Percentiles rank a stretch among this genome's conserved stretches.
phyloP scores from a whole-genome alignment of 768 basidiomycete genomes.

The Suillus subluteus region DNA sequence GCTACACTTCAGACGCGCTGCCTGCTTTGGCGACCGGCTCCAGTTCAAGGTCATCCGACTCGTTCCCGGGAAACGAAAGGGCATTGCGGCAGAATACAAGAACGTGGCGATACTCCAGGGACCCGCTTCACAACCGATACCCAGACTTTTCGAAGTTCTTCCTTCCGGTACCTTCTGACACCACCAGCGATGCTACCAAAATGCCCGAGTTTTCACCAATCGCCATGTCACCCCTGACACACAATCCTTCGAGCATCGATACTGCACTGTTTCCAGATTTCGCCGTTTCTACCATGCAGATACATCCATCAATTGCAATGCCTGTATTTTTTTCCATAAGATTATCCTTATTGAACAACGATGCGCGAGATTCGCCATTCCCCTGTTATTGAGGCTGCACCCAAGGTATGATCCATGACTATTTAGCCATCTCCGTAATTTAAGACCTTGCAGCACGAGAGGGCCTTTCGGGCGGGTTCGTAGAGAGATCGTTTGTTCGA shows the following conservation, averaged over 20 bases:
- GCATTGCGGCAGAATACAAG: background rate
- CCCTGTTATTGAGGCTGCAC: background rate
- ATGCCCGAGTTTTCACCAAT: slow-evolving; percentile 1
- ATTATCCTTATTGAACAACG: background rate
- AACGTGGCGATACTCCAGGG: slow-evolving; percentile 29
- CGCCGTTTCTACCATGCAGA: background rate
- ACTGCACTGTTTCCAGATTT: background rate
- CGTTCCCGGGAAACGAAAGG: background rate
- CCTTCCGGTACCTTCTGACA: slow-evolving; percentile 15
- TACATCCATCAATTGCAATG: background rate
- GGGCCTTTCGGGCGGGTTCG: background rate
- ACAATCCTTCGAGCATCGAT: background rate
- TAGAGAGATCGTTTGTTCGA: background rate
- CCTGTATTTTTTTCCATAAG: background rate
- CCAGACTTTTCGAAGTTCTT: slow-evolving; percentile 39
- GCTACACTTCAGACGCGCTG: background rate
- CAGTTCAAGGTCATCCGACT: background rate
- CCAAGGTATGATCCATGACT: background rate
- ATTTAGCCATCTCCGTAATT: background rate
- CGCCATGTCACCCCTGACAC: background rate
- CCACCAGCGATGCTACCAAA: background rate
- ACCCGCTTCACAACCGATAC: slow-evolving; percentile 35
- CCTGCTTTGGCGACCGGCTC: background rate
- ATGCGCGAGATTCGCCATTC: background rate
- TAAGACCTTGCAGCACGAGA: background rate